phyloP scores from a whole-genome alignment of 495 filamentous ascomycete genomes.

The Hypoxylon subgilvum region DNA sequence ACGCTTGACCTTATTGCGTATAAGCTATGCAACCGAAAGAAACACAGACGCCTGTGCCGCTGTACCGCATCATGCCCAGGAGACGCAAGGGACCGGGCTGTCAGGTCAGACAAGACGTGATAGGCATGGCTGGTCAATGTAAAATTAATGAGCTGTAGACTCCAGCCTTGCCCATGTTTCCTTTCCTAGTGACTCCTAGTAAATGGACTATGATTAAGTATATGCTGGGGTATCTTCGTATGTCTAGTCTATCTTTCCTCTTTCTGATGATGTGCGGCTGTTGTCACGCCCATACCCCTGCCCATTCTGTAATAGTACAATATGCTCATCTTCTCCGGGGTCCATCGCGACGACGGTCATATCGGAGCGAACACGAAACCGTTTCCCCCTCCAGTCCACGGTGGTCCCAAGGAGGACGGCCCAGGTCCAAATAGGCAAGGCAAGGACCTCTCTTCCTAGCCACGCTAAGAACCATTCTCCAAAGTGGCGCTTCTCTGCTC shows the following conservation, averaged over 20 bases:
- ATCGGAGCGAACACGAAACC: conserved; percentile 82
- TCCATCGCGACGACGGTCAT: conserved; percentile 71
- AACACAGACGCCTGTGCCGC: no score
- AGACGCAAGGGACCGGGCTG: no score
- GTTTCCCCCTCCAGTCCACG: conserved; percentile 83
- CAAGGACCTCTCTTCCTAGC: conserved; percentile 81
- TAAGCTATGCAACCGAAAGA: no score
- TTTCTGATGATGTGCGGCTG: neutral
- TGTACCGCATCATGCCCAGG: no score
- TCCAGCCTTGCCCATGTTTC: no score
- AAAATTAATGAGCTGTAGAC: no score
- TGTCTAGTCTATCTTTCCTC: conserved; percentile 40
- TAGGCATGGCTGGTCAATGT: no score
- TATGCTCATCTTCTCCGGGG: conserved; percentile 12
- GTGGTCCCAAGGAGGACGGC: conserved; percentile 83
- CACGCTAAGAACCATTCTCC: conserved; percentile 79
- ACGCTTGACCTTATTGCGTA: no score
- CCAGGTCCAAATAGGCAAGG: conserved; percentile 85
- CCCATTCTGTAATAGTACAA: conserved; percentile 2
- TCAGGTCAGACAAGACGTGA: no score
- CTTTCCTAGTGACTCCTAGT: no score
- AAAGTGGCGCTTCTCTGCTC: conserved; percentile 61
- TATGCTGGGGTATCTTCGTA: conserved; percentile 20
- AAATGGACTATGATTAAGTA: conserved; percentile 25
- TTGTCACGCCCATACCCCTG: neutral